Conservation (phyloP, 768 basidiomycete species). For the Lentinula detonsa region DNA sequence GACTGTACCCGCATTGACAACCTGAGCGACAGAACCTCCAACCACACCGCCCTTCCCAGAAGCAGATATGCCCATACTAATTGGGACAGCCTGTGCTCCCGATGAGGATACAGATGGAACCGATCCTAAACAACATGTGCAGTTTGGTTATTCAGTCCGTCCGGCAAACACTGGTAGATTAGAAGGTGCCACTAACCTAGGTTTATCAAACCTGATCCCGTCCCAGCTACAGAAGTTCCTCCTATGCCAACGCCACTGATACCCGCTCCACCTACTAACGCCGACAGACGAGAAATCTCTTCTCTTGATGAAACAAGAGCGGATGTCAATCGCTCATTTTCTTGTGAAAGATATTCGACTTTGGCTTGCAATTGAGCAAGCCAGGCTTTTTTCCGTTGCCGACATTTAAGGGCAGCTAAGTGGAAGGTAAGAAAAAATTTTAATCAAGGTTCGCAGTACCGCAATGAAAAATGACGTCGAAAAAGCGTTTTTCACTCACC, state of each 20-base stretch:
- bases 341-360: constrained; percentile 86
- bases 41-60: neutral
- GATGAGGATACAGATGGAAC: neutral
- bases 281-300: constrained; percentile 80
- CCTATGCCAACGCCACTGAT: constrained; percentile 25
- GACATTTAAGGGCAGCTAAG: constrained; percentile 94
- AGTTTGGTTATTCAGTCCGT: neutral
- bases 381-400: constrained; percentile 99
- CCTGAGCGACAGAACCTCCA: neutral
- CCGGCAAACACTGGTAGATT: neutral
- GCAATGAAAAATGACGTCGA: constrained; percentile 1
- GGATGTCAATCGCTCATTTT: constrained; percentile 89
- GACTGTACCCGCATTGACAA: neutral
- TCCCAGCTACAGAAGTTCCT: constrained; percentile 7
- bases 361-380: constrained; percentile 87
- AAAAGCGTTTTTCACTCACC: constrained; percentile 44
- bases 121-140: neutral
- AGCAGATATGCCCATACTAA: constrained; percentile 1
- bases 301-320: constrained; percentile 87
- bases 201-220: neutral
- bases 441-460: too few species aligned
- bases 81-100: neutral
- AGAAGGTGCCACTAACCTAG: neutral
- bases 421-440: constrained; percentile 3
- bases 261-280: constrained; percentile 62